Base-by-base conservation (phyloP, 2,329 filamentous ascomycete species). In the Phaeoacremonium minimum region DNA sequence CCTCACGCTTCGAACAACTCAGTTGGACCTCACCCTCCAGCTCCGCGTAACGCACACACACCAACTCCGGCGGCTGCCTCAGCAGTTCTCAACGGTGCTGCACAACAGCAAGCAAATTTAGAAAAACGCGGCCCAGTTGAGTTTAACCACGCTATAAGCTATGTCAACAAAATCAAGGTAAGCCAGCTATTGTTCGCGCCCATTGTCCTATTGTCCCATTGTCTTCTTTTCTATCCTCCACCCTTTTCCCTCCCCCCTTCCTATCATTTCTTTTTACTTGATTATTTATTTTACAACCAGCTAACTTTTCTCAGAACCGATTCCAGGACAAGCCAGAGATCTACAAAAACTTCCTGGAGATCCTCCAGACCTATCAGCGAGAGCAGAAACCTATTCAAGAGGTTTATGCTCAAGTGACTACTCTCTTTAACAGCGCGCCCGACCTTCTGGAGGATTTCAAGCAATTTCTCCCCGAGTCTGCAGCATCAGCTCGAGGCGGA, bases 141-240 rank as follows among this genome's bases (percentile, higher is more conserved):
- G 56, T 98, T 98, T 62, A 98, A 98, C 57, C 93, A 98, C 64
- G 93, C 93, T 1, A 98, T 98, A 46, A 97, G 90, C 59, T 98
- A 98, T 54, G 93, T 98, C 37, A 98, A 98, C 58, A 98, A 98
- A 67, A 98, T 98, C 53, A 98, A 98, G 83, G 90, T 93, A 66
- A 60, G 75, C 50, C 4, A 30, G 18, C 14, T 37, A 28, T n/a
- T 2, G 19, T 16, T 11, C 12, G 11, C 12, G 7, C 26, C 15
- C 11, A 38, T 38, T 30, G 18, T 28, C n/a, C 26, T 18, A 14
- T 31, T 19, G 17, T n/a, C n/a, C n/a, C n/a, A n/a, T 20, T 32
- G 14, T 20, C 11, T 30, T 19, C 6, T 30, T 36, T 36, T 37
- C 4, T 26, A 14, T 6, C 6, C 7, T 12, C 6, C 13, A 11